These are phyloP conservation scores for Coemansia sp. DNA, from an alignment of 192 early-diverging fungal species.

Conservation along the genomic window DNA sequence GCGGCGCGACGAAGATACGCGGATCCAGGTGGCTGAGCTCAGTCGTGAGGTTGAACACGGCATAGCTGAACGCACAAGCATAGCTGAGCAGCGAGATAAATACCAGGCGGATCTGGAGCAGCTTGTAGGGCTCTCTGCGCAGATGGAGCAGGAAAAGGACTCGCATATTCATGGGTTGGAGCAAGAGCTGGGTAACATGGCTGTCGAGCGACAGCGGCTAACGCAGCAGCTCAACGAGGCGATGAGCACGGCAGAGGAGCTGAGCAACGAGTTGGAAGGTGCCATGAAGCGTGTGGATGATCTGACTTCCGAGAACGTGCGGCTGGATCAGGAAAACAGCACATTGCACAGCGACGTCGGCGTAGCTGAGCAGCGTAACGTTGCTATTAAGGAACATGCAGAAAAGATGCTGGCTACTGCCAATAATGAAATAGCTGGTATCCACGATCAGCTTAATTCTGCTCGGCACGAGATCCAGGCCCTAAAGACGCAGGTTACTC, in stretches of 20 bases:
- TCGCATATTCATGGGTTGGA: conserved; percentile 26
- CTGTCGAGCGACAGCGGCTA: conserved; percentile 33
- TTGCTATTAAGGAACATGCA: conserved; percentile 38
- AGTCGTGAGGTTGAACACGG: conserved; percentile 33
- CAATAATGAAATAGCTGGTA: conserved; percentile 24
- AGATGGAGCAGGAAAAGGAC: conserved; percentile 34
- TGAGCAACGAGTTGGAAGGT: conserved; percentile 24
- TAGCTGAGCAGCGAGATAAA: conserved; percentile 26
- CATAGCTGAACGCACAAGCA: conserved; percentile 22
- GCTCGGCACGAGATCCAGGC: conserved; percentile 16
- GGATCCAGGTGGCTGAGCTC: conserved; percentile 25
- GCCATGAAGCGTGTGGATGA: conserved; percentile 18
- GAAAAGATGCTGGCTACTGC: conserved; percentile 28
- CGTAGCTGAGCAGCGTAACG: conserved; percentile 36
- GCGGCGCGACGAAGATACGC: conserved; percentile 32
- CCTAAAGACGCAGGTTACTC: conserved; percentile 20
- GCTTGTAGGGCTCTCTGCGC: conserved; percentile 25
- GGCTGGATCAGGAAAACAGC: conserved; percentile 24
- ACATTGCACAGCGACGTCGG: conserved; percentile 31
- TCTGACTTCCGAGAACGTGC: conserved; percentile 17
- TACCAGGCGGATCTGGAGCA: conserved; percentile 33
- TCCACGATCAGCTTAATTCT: conserved; percentile 24
- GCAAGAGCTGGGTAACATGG: conserved; percentile 33
- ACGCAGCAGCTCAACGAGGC: conserved; percentile 29
- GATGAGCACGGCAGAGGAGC: conserved; percentile 12